Evolutionary conservation across 192 early-diverging fungal species (phyloP), one percentile per base, ranked within the genome.

Genomic region (Backusella westeae): DNA sequence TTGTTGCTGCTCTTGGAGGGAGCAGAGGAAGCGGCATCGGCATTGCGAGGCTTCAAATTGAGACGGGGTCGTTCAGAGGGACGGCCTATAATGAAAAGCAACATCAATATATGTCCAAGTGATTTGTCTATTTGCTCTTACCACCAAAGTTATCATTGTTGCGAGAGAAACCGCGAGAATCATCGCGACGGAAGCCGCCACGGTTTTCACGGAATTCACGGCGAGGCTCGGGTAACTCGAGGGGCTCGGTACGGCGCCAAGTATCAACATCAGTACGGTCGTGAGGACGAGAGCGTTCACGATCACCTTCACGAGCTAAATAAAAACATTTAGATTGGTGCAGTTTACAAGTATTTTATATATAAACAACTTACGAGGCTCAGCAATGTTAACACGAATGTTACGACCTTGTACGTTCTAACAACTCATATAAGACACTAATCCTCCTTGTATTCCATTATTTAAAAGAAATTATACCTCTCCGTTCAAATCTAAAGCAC

Each of bases 301-400:
- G 56, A 23, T 69, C 70, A 71, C 42, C 44, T 44, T 39, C 70
- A 71, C 70, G 70, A n/a, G 70, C 67, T 68, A 36, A 68, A 35
- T 6, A 68, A 34, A 68, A 17, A 35, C 19, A 3, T 19, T 67
- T 34, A 68, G 29, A 68, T 21, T 15, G 32, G 6, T 26, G n/a
- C 29, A 7, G 29, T n/a, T 32, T 34, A 21, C 35, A 59, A 10
- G 21, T n/a, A 73, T 23, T 10, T 6, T 63, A 2, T 8, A 59
- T 35, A 15, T 23, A 35, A 4, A 38, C 6, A 23, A 86, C 88
- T 87, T 88, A 94, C 94, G 93, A 73, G 89, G 87, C 82, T 97
- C 96, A 59, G 97, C 94, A 75, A 97, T 89, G 78, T 94, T 93
- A 75, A 99, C 90, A 56, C 93, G 91, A 75, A 99, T 87, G 44